Evolutionary conservation across 2,329 filamentous ascomycete genomes (phyloP), one percentile per base, ranked within the genome.

Genomic region (Nothophoma quercina): DNA sequence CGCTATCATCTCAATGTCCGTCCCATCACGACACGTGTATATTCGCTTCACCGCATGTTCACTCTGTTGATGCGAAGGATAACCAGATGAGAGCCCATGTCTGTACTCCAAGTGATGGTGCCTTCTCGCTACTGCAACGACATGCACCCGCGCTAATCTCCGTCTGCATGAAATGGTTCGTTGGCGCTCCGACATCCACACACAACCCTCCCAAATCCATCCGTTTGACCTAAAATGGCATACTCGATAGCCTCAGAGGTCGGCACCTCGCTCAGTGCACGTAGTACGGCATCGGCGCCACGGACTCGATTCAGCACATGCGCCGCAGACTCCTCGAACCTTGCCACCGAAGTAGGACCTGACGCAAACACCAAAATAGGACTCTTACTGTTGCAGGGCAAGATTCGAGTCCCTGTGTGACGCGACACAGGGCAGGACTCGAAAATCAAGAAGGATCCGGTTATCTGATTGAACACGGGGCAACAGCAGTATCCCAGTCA

Each of bases 1-100:
- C 36, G 13, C n/a, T 9, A 23, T 15, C 18, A 12, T 15, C 10
- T 29, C 23, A 28, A 28, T 49, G 32, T 32, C 15, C 21, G 25
- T 36, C 12, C 21, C 16, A 18, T 13, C 4, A 23, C 54, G 51
- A 67, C 63, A 68, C 60, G 60, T 65, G 59, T 65, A 56, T 51
- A 47, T 44, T 34, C 35, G 61, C 41, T 46, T 59, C 60, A 67
- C 60, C 66, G 64, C 55, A 64, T 55, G 32, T 64, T 62, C 32
- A 38, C 22, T 22, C 28, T 50, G 9, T 44, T n/a, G 25, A 38
- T 39, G 40, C 48, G 44, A 28, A 25, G 23, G 26, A 15, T 36
- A 13, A 23, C 21, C 29, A 29, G 21, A 12, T 15, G 25, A 38
- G 26, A 39, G 30, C n/a, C 32, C 19, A 15, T 45, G 25, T 19